Evolutionary conservation across 306 rosid species (phyloP).

Genomic region (Begonia loranthoides): DNA sequence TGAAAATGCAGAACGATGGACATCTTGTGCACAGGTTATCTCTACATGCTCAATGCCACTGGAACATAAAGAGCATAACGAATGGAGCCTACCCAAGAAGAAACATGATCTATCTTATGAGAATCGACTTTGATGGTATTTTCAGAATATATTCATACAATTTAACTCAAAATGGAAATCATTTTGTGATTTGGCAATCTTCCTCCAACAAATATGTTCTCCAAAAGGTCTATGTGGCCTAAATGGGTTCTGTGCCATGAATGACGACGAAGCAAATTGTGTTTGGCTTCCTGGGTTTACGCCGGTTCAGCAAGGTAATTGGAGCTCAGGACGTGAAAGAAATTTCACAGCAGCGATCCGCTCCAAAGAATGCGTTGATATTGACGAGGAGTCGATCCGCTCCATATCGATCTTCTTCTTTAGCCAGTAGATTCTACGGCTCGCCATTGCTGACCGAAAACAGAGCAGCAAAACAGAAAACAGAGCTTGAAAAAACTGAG

Average conservation of each 20-base stretch:
- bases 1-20: no score
- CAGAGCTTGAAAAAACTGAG: constrained; percentile 5
- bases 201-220: neutral
- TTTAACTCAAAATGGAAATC: neutral
- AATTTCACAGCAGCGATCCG: neutral
- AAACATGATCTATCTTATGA: constrained; percentile 1
- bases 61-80: neutral
- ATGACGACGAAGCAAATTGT: neutral
- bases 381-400: no score
- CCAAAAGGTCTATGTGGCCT: neutral
- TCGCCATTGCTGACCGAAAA: constrained; percentile 38
- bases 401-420: no score
- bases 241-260: neutral
- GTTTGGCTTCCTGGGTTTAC: neutral
- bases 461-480: constrained; percentile 11
- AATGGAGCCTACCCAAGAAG: neutral
- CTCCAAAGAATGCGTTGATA: no score
- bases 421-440: constrained; percentile 59
- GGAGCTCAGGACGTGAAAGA: constrained; percentile 10
- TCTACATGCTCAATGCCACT: constrained; percentile 7
- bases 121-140: constrained; percentile 16
- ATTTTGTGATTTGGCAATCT: neutral
- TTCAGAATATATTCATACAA: constrained; percentile 7
- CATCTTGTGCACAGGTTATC: no score
- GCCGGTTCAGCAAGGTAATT: neutral